Evolutionary conservation across 1,139 yeast species (phyloP).

Genomic region (Yamadazyma membranifaciens): DNA sequence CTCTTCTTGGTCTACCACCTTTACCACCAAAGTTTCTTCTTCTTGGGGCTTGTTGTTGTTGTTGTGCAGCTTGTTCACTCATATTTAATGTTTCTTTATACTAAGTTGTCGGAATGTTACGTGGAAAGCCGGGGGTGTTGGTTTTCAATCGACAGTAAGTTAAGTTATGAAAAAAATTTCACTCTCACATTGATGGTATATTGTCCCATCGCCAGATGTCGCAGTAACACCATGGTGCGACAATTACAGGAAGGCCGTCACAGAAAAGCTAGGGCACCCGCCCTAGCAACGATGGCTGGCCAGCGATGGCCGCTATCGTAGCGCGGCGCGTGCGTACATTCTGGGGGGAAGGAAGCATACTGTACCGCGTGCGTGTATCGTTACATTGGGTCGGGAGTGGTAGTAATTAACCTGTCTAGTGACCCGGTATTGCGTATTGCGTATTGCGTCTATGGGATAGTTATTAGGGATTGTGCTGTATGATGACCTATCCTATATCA

Average conservation of each 20-base stretch:
- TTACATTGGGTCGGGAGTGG: no score
- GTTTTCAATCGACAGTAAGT: constrained; percentile 73
- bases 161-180: constrained; percentile 1
- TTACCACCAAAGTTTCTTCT: constrained; percentile 72
- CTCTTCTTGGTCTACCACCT: constrained; percentile 50
- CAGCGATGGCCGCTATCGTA: no score
- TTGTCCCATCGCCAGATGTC: not conserved
- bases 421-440: no score
- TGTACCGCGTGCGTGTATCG: no score
- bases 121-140: constrained; percentile 92
- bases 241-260: not conserved
- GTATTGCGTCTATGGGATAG: no score
- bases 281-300: not conserved
- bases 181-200: not conserved
- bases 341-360: no score
- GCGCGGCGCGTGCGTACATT: no score
- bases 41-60: constrained; percentile 50
- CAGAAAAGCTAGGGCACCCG: not conserved
- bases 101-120: constrained; percentile 71
- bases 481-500: no score
- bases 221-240: not conserved
- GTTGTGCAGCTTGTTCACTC: constrained; percentile 49
- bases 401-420: no score
- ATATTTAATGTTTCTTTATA: constrained; percentile 28
- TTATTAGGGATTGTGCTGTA: no score